Conservation (phyloP, 805 yeast species). For the Kazachstania taianensis region DNA sequence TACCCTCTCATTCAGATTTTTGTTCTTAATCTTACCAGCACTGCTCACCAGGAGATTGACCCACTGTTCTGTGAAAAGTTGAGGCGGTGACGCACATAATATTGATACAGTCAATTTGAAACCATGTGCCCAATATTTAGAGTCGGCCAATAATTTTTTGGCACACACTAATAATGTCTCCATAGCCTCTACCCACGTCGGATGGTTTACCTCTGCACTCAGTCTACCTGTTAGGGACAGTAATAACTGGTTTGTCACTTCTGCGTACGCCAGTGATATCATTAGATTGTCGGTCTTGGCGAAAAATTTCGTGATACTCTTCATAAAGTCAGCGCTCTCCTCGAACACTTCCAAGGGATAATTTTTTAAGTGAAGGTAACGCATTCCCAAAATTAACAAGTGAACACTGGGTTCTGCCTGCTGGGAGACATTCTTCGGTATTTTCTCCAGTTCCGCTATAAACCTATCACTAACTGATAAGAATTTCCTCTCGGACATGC, state of each 20-base stretch:
- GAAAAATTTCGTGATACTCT: constrained; percentile 79
- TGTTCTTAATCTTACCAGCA: constrained; percentile 54
- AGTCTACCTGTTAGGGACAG: constrained; percentile 75
- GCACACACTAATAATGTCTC: constrained; percentile 46
- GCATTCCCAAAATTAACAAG: constrained; percentile 83
- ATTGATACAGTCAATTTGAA: constrained; percentile 61
- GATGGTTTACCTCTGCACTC: constrained; percentile 93
- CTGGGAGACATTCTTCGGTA: constrained; percentile 43
- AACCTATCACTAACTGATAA: constrained; percentile 86
- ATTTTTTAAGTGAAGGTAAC: constrained; percentile 65
- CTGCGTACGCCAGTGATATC: constrained; percentile 70
- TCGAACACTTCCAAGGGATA: constrained; percentile 86
- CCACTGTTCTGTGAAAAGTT: constrained; percentile 68
- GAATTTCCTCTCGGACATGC: constrained; percentile 78
- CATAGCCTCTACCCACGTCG: constrained; percentile 84
- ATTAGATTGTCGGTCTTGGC: constrained; percentile 51
- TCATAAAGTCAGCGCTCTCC: constrained; percentile 85
- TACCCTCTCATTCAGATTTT: constrained; percentile 40
- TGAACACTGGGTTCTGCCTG: constrained; percentile 55
- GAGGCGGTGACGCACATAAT: constrained; percentile 71
- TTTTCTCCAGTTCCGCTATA: constrained; percentile 82
- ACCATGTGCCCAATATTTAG: constrained; percentile 55
- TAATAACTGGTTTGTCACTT: constrained; percentile 64
- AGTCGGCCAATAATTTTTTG: constrained; percentile 35
- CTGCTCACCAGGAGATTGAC: constrained; percentile 52